These are phyloP conservation scores for Fragilaria crotonensis DNA, from an alignment of 108 stramenopile genomes.

Conservation along the genomic window DNA sequence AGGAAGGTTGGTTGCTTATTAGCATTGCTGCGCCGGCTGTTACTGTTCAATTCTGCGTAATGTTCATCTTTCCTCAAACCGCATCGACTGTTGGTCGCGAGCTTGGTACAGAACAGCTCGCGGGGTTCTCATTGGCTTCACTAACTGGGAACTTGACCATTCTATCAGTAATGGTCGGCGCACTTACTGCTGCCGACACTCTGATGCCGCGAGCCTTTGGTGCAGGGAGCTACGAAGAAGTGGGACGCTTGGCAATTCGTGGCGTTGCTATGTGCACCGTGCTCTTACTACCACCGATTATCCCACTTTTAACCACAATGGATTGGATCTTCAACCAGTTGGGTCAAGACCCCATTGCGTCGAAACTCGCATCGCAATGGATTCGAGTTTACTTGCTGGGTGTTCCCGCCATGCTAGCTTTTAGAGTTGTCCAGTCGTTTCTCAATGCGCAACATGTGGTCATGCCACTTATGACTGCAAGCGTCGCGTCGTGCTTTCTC, in stretches of 20 bases:
- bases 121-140: constrained; percentile 35
- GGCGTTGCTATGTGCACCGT: constrained; percentile 18
- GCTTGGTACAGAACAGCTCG: constrained; percentile 37
- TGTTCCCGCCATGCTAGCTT: constrained; percentile 29
- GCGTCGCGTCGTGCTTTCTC: constrained; percentile 15
- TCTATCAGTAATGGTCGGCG: constrained; percentile 31
- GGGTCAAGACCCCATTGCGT: constrained; percentile 32
- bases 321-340: constrained; percentile 23
- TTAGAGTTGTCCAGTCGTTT: constrained; percentile 34
- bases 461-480: constrained; percentile 21
- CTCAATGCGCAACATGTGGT: constrained; percentile 32
- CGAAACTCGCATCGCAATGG: constrained; percentile 29
- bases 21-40: constrained; percentile 27
- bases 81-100: constrained; percentile 31
- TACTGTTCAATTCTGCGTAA: constrained; percentile 26
- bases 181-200: constrained; percentile 36
- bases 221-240: constrained; percentile 18
- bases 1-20: constrained; percentile 23
- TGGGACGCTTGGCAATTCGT: constrained; percentile 35
- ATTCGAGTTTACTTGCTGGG: constrained; percentile 35
- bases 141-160: constrained; percentile 46
- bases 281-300: constrained; percentile 19
- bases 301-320: constrained; percentile 16
- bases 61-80: constrained; percentile 31
- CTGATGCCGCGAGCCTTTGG: constrained; percentile 40